A percentile compares a stretch with the other conserved stretches of the same genome.
These are phyloP conservation scores for Trifolium repens DNA, from an alignment of 306 rosid genomes.

Conservation along the genomic window DNA sequence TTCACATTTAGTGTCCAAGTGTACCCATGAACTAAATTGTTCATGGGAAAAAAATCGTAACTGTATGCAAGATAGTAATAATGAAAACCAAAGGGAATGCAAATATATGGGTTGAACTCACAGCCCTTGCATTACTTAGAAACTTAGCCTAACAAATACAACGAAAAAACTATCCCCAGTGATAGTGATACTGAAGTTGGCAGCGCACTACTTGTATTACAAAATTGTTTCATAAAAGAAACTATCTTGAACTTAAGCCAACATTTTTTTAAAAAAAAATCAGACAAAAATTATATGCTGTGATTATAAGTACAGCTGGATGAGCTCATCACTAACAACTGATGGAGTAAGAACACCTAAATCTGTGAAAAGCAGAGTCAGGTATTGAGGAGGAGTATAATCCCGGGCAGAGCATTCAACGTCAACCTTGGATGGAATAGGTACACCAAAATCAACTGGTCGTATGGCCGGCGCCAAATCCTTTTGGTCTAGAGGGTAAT, in stretches of 20 bases:
- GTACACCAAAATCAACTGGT: slow-evolving; percentile 88
- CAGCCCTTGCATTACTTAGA: slow-evolving; percentile 15
- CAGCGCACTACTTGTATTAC: slow-evolving; percentile 31
- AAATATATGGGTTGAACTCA: slow-evolving; percentile 13
- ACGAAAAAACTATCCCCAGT: neutral
- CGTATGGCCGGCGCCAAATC: slow-evolving; percentile 92
- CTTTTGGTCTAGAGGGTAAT: slow-evolving; percentile 93
- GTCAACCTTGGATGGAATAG: slow-evolving; percentile 93
- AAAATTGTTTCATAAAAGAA: slow-evolving; percentile 30
- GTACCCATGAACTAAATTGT: neutral
- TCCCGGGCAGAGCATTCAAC: slow-evolving; percentile 93
- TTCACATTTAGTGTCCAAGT: too few species aligned
- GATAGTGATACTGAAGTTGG: slow-evolving; percentile 12
- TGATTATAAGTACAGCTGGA: slow-evolving; percentile 83
- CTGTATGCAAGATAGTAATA: slow-evolving; percentile 13
- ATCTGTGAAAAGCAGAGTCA: slow-evolving; percentile 90
- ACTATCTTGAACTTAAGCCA: slow-evolving; percentile 24
- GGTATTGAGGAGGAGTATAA: slow-evolving; percentile 96
- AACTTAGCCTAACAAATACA: slow-evolving; percentile 9
- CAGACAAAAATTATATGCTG: slow-evolving; percentile 20
- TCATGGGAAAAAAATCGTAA: neutral
- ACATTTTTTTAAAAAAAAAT: neutral
- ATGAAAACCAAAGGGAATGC: neutral
- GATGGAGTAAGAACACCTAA: slow-evolving; percentile 96
- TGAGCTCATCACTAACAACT: slow-evolving; percentile 96